These are phyloP conservation scores for Penicillium sumatraense DNA, from an alignment of 2,329 filamentous ascomycete genomes.

Conservation along the genomic window DNA sequence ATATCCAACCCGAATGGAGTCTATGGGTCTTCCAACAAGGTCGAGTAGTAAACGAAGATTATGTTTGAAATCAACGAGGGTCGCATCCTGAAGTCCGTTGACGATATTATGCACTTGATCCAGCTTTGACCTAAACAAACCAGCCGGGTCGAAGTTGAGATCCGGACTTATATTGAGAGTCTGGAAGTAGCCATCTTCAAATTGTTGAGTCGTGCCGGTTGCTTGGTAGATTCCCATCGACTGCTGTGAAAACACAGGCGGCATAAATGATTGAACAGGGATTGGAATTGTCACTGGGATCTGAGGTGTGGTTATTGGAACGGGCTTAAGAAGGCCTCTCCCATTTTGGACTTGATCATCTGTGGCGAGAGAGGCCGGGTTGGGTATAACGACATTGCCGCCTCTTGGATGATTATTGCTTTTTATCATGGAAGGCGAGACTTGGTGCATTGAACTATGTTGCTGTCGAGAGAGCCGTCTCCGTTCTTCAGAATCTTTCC, in stretches of 20 bases:
- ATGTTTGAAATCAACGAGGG: background rate
- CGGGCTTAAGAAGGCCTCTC: background rate
- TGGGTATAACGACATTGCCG: background rate
- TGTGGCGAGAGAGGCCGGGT: background rate
- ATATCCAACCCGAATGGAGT: background rate
- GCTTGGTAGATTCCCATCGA: background rate
- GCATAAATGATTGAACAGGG: background rate
- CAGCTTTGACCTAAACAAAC: background rate
- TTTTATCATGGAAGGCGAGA: background rate
- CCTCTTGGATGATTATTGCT: background rate
- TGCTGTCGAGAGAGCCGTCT: background rate
- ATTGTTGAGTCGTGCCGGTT: background rate
- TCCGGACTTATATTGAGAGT: background rate
- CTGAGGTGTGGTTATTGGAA: background rate
- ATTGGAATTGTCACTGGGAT: conserved; percentile 15
- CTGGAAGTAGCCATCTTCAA: background rate
- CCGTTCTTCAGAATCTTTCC: background rate
- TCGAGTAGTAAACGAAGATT: background rate
- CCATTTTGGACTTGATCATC: conserved; percentile 14
- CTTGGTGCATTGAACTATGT: background rate
- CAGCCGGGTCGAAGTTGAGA: background rate
- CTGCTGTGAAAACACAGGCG: background rate
- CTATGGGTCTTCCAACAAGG: background rate
- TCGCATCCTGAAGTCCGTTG: background rate
- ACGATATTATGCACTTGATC: background rate